Percentiles rank a stretch among this genome's conserved stretches.
phyloP scores from a whole-genome alignment of 1,284 basidiomycete species.

The Boletus smithii region DNA sequence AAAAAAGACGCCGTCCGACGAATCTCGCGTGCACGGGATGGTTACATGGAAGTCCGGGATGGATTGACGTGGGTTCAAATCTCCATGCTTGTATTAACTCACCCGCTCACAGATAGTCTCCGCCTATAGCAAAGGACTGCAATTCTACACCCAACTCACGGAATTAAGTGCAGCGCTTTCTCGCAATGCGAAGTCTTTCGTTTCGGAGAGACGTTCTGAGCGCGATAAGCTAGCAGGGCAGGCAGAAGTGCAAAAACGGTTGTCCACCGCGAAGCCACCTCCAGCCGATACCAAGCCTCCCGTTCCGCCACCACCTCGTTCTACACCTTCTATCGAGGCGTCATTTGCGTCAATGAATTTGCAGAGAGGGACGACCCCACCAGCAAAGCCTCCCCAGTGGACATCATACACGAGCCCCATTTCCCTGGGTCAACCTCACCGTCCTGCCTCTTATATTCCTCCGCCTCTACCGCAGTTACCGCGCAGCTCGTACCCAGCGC shows the following conservation, averaged over 20 bases:
- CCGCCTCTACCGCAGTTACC: constrained; percentile 40
- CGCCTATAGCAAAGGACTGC: constrained; percentile 68
- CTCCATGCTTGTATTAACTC: constrained; percentile 2
- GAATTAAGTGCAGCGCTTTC: constrained; percentile 62
- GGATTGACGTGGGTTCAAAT: constrained; percentile 71
- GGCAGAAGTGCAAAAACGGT: constrained; percentile 67
- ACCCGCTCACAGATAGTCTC: constrained; percentile 7
- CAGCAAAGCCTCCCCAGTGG: constrained; percentile 25
- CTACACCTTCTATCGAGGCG: constrained; percentile 42
- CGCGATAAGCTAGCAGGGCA: constrained; percentile 66
- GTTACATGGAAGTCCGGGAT: constrained; percentile 83
- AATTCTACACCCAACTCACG: constrained; percentile 85
- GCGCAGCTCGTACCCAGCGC: constrained; percentile 33
- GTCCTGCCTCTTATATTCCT: constrained; percentile 30
- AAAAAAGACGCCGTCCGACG: constrained; percentile 72
- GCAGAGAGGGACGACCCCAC: constrained; percentile 23
- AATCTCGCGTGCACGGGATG: constrained; percentile 74
- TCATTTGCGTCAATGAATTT: constrained; percentile 54
- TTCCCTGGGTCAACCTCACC: constrained; percentile 37
- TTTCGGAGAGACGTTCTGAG: constrained; percentile 65
- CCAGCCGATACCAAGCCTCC: constrained; percentile 49
- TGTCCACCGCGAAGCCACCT: constrained; percentile 41
- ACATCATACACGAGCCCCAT: constrained; percentile 26
- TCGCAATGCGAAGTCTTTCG: constrained; percentile 60
- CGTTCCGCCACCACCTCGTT: constrained; percentile 44